Evolutionary conservation across 192 early-diverging fungal genomes (phyloP).

Genomic region (Nowakowskiella sp.): DNA sequence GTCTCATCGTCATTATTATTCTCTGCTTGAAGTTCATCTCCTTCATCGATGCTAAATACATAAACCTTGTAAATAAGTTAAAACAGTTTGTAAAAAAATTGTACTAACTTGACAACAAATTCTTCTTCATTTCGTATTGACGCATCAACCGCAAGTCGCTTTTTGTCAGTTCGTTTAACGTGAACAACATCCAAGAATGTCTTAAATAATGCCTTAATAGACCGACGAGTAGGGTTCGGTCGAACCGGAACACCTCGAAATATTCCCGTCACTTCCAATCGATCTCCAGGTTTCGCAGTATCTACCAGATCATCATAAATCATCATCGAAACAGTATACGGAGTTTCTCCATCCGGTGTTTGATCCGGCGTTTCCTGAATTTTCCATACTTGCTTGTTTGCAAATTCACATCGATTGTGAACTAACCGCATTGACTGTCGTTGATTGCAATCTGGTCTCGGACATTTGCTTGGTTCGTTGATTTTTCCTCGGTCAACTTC

Average conservation of each 20-base stretch:
- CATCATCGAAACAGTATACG: slow-evolving; percentile 83
- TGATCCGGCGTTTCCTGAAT: slow-evolving; percentile 95
- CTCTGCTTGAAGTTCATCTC: slow-evolving; percentile 35
- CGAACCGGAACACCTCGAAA: slow-evolving; percentile 90
- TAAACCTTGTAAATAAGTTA: slow-evolving; percentile 25
- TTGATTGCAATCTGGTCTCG: slow-evolving; percentile 66
- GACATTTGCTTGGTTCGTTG: slow-evolving; percentile 75
- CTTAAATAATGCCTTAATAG: slow-evolving; percentile 84
- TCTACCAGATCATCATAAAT: slow-evolving; percentile 94
- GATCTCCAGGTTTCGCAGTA: slow-evolving; percentile 83
- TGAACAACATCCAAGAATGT: slow-evolving; percentile 96
- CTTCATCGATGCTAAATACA: slow-evolving; percentile 39
- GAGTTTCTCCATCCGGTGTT: slow-evolving; percentile 96
- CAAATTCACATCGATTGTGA: slow-evolving; percentile 90
- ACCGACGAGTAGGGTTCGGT: slow-evolving; percentile 77
- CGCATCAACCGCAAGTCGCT: slow-evolving; percentile 52
- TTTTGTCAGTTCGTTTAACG: slow-evolving; percentile 70
- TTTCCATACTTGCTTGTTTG: slow-evolving; percentile 86
- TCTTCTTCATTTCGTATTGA: slow-evolving; percentile 44
- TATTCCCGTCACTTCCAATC: slow-evolving; percentile 89
- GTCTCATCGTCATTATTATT: slow-evolving; percentile 46
- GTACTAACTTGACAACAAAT: slow-evolving; percentile 35
- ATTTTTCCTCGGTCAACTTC: slow-evolving; percentile 84
- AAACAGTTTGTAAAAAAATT: slow-evolving; percentile 3
- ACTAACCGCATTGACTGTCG: slow-evolving; percentile 79